Evolutionary conservation across 805 yeast genomes (phyloP).

Genomic region (Citeromyces matritensis): DNA sequence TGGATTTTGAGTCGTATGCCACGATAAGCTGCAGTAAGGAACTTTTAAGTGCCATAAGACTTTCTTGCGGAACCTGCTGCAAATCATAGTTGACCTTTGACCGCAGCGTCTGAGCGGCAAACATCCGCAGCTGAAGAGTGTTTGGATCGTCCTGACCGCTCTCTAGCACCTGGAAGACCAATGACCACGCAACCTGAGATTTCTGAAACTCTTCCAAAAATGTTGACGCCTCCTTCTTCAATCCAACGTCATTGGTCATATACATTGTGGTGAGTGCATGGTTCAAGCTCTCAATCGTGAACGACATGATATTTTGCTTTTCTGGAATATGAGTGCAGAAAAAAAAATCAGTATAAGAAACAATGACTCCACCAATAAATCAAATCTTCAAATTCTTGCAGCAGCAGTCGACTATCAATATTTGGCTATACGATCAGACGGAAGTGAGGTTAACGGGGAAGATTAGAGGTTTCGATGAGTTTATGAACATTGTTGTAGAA

Average conservation of each 20-base stretch:
- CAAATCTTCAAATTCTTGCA: constrained; percentile 78
- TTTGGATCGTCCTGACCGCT: constrained; percentile 11
- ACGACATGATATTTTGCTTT: constrained; percentile 1
- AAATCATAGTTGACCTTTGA: constrained; percentile 78
- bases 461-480: constrained; percentile 91
- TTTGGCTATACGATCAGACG: constrained; percentile 86
- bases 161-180: constrained; percentile 39
- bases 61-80: constrained; percentile 51
- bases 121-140: constrained; percentile 40
- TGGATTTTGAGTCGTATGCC: constrained; percentile 27
- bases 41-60: constrained; percentile 48
- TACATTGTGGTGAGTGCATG: constrained; percentile 32
- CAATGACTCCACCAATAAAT: constrained; percentile 80
- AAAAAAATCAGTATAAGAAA: background rate
- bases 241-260: constrained; percentile 11
- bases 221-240: constrained; percentile 28
- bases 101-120: constrained; percentile 84
- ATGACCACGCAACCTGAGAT: constrained; percentile 68
- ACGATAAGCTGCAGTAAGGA: constrained; percentile 46
- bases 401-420: constrained; percentile 61
- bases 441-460: constrained; percentile 67
- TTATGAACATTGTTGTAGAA: constrained; percentile 68
- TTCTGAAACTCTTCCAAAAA: constrained; percentile 76
- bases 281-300: constrained; percentile 13
- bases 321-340: background rate